Conservation (phyloP, 352 stramenopile species). For the Phytophthora pistaciae region DNA sequence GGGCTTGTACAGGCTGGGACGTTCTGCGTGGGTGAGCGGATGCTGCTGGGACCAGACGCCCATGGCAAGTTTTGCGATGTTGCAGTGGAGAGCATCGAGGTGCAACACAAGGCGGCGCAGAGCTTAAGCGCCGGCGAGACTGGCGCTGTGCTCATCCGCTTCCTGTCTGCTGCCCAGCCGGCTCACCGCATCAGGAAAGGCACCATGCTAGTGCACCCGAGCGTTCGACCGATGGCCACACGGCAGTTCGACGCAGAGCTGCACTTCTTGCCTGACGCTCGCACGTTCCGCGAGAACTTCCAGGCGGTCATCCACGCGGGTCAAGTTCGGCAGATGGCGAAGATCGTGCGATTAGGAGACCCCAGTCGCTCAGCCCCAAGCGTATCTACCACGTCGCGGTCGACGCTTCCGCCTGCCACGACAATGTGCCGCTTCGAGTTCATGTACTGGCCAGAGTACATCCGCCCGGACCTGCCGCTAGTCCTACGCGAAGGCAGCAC, state of each 20-base stretch:
- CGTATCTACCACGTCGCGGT: conserved; percentile 12
- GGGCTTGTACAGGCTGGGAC: conserved; percentile 78
- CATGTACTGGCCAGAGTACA: conserved; percentile 89
- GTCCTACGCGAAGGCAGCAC: conserved; percentile 73
- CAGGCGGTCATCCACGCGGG: conserved; percentile 87
- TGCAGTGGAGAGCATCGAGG: conserved; percentile 79
- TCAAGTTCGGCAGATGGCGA: conserved; percentile 84
- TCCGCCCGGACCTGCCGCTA: conserved; percentile 80
- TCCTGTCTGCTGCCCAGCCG: conserved; percentile 31
- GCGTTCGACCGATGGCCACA: conserved; percentile 63
- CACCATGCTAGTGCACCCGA: conserved; percentile 81
- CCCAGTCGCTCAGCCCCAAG: conserved; percentile 2
- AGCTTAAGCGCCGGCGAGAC: conserved; percentile 75
- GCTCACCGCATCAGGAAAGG: conserved; percentile 60
- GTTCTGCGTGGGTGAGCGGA: conserved; percentile 63
- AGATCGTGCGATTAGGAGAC: conserved; percentile 63
- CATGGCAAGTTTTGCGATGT: conserved; percentile 74
- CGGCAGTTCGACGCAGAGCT: conserved; percentile 83
- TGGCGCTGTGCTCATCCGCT: conserved; percentile 70
- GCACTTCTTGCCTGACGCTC: conserved; percentile 68
- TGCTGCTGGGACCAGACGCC: conserved; percentile 74
- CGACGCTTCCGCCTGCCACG: conserved; percentile 32
- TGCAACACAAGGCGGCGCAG: conserved; percentile 73
- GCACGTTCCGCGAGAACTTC: conserved; percentile 73
- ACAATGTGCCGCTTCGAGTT: conserved; percentile 86